A percentile compares a stretch with the other conserved stretches of the same genome.
These are phyloP conservation scores for Fusarium ramigenum DNA, from an alignment of 2,329 filamentous ascomycete genomes.

Conservation along the genomic window DNA sequence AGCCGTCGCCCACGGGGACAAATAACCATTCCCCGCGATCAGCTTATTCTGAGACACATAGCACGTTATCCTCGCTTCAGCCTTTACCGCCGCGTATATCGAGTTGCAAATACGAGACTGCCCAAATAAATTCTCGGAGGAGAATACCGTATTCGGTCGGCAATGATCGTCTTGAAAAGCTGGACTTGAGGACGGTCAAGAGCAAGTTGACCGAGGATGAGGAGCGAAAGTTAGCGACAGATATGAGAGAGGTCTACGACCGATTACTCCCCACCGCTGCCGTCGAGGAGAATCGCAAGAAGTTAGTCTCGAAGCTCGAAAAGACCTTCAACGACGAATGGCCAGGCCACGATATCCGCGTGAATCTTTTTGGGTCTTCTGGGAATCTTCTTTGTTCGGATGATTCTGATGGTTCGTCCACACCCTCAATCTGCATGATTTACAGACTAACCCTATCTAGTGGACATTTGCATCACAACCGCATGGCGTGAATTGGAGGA, in stretches of 20 bases:
- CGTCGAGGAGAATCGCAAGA: conserved; percentile 78
- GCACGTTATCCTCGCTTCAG: conserved; percentile 73
- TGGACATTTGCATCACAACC: conserved; percentile 98
- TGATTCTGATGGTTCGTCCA: conserved; percentile 86
- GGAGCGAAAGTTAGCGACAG: conserved; percentile 77
- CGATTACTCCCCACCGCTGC: conserved; percentile 83
- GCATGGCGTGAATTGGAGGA: conserved; percentile 86
- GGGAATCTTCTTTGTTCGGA: conserved; percentile 94
- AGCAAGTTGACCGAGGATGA: conserved; percentile 75
- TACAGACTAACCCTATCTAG: conserved; percentile 56
- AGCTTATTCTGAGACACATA: conserved; percentile 88
- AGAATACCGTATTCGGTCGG: conserved; percentile 93
- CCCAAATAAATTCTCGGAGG: conserved; percentile 80
- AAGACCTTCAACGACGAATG: conserved; percentile 88
- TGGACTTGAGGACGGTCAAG: conserved; percentile 77
- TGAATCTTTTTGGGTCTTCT: conserved; percentile 97
- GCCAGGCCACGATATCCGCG: conserved; percentile 89
- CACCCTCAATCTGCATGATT: background rate
- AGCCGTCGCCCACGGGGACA: conserved; percentile 80
- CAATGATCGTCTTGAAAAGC: conserved; percentile 77
- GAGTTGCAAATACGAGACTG: conserved; percentile 89
- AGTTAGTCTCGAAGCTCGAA: conserved; percentile 87
- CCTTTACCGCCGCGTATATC: conserved; percentile 67
- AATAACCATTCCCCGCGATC: conserved; percentile 88
- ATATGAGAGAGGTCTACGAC: conserved; percentile 87